phyloP scores from a whole-genome alignment of 176 grass and related monocot species.

The Secale cereale region DNA sequence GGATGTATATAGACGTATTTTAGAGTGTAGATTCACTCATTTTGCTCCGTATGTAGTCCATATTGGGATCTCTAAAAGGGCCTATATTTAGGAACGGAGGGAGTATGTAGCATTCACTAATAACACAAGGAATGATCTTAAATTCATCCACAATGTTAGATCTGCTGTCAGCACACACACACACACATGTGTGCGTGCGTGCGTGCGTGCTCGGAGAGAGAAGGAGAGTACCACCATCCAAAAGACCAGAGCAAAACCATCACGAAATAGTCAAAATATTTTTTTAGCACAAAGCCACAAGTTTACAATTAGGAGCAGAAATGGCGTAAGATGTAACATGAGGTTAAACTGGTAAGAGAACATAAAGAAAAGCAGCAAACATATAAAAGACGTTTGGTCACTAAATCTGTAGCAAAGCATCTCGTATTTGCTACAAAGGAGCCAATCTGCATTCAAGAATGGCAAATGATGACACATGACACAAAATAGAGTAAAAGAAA shows the following conservation, averaged over 20 bases:
- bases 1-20: no score
- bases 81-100: no score
- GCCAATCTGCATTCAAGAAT: not conserved
- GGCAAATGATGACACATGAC: not conserved
- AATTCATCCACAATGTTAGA: not conserved
- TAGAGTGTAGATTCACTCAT: no score
- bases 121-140: not conserved
- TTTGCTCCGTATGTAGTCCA: no score
- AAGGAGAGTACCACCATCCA: not conserved
- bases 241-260: not conserved
- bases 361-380: not conserved
- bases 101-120: not conserved
- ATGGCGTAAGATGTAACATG: not conserved
- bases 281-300: not conserved
- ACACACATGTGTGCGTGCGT: no score
- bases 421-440: not conserved
- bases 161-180: not conserved
- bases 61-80: no score
- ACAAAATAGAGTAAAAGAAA: not conserved
- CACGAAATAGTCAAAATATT: not conserved
- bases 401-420: not conserved
- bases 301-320: not conserved
- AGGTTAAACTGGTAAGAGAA: not conserved
- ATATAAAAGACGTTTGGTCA: no score
- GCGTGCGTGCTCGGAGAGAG: not conserved